Percentiles rank a stretch among this genome's conserved stretches.
phyloP scores from a whole-genome alignment of 2,329 filamentous ascomycete genomes.

The Talaromyces sp. region DNA sequence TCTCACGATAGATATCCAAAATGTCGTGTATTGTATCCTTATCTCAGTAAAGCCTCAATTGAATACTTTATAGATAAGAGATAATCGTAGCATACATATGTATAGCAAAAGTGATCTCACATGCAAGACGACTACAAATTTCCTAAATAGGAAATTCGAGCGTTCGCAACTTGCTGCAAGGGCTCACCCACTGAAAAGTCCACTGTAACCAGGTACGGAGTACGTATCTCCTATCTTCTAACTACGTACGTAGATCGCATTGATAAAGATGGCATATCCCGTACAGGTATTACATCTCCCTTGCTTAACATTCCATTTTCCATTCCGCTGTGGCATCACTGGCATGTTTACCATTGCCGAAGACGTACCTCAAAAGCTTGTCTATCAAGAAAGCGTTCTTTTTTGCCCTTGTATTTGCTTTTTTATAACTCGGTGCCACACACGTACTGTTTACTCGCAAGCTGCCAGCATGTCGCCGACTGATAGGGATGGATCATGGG shows the following conservation, averaged over 20 bases:
- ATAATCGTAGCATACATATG: not conserved
- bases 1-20: too few species aligned
- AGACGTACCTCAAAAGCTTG: constrained; percentile 2
- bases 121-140: not conserved
- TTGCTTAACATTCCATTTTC: constrained; percentile 16
- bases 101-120: not conserved
- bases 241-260: not conserved
- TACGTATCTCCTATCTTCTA: not conserved
- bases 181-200: too few species aligned
- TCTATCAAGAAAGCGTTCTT: not conserved
- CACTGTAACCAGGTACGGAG: not conserved
- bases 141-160: constrained; percentile 7
- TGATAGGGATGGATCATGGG: not conserved
- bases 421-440: not conserved
- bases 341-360: constrained; percentile 1
- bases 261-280: not conserved
- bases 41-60: not conserved
- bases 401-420: not conserved
- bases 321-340: constrained; percentile 2
- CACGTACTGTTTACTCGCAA: not conserved
- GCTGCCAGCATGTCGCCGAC: not conserved
- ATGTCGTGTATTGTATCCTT: not conserved
- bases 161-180: constrained; percentile 12
- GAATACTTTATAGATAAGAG: not conserved
- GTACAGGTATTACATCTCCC: not conserved